Evolutionary conservation across 2,329 filamentous ascomycete genomes (phyloP).

Genomic region (Phialophora macrospora): DNA sequence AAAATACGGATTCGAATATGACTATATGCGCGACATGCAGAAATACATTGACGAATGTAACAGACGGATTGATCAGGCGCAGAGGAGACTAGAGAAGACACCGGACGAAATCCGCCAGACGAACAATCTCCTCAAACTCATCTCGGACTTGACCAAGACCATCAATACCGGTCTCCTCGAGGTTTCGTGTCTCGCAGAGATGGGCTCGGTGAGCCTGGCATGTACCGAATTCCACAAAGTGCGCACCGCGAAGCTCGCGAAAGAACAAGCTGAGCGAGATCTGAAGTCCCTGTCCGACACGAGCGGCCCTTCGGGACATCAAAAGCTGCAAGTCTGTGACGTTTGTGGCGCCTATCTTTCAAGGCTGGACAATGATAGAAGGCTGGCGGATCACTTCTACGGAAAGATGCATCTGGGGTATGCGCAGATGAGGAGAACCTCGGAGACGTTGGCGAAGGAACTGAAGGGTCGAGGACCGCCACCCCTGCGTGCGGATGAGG

Average conservation of each 20-base stretch:
- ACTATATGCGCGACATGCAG: slow-evolving; percentile 94
- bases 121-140: slow-evolving; percentile 83
- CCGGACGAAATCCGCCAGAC: slow-evolving; percentile 97
- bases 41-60: slow-evolving; percentile 98
- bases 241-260: slow-evolving; percentile 76
- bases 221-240: slow-evolving; percentile 88
- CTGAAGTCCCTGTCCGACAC: slow-evolving; percentile 91
- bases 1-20: slow-evolving; percentile 88
- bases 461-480: slow-evolving; percentile 73
- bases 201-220: slow-evolving; percentile 77
- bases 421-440: slow-evolving; percentile 96
- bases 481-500: slow-evolving; percentile 54
- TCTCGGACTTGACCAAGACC: slow-evolving; percentile 76
- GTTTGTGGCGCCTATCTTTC: slow-evolving; percentile 95
- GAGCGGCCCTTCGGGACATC: slow-evolving; percentile 88
- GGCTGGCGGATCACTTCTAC: slow-evolving; percentile 96
- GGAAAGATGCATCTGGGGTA: slow-evolving; percentile 99
- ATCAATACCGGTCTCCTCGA: slow-evolving; percentile 84
- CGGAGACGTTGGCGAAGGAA: slow-evolving; percentile 83
- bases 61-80: slow-evolving; percentile 85
- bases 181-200: slow-evolving; percentile 81
- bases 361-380: slow-evolving; percentile 88
- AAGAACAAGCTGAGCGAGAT: slow-evolving; percentile 82
- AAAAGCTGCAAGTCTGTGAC: slow-evolving; percentile 98
- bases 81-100: slow-evolving; percentile 83